Base-by-base conservation (phyloP, 768 basidiomycete genomes). In the Psilocybe azurescens region DNA sequence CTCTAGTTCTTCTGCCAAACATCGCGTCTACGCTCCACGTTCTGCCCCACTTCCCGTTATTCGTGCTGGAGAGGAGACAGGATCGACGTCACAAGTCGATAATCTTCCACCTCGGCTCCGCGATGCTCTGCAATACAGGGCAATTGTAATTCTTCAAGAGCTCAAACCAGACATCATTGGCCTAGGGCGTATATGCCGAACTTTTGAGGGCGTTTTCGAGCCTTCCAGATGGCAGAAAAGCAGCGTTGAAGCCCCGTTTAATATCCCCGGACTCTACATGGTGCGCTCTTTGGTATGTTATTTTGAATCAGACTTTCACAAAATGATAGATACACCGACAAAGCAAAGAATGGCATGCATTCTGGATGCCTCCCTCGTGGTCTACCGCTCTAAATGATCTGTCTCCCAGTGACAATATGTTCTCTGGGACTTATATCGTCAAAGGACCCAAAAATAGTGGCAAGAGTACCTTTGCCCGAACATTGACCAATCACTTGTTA, bases 401-500 rank as follows among this genome's bases (percentile, higher is more conserved):
- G 44, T 56, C 67, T 14, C 59, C 58, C 8, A 57, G 60, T 75
- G 77, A 56, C 16, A 62, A 39, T 41, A 63, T 72, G 59, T n/a
- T 52, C 49, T 58, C 68, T 49, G 59, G 74, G 0, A 75, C 89
- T 0, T 88, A 81, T 62, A 70, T 97, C 2, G 82, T 99, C 20
- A 93, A 89, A 69, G 97, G 97, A 0, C 85, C 92, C 0, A 96
- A 93, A 74, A 89, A 92, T 53, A 83, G 86, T 7, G 96, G 97
- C 0, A 99, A 99, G 74, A 97, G 94, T 63, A 94, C 93, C 0
- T 90, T 98, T 68, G 87, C 91, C 0, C 79, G 91, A 57, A 86
- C 86, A 1, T 71, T 94, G 13, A 70, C 91, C 14, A 97, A 97
- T 70, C 78, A 77, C 11, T 77, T 99, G 32, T 72, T 91, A 29